Evolutionary conservation across 2,329 filamentous ascomycete genomes (phyloP).

Genomic region (Aspergillus awamori): DNA sequence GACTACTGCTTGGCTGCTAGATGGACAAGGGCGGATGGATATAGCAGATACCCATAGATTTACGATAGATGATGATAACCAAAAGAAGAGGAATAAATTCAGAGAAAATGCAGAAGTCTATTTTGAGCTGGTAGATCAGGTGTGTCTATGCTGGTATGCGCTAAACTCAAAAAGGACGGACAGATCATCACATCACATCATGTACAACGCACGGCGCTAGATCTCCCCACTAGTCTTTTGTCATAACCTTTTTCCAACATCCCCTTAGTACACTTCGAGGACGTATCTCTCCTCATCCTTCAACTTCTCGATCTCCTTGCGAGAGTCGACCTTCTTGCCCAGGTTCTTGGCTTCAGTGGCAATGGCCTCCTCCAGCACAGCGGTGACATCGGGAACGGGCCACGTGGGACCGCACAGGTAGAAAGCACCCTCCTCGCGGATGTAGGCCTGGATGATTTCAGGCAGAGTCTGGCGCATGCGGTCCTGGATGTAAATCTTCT

Average conservation of each 20-base stretch:
- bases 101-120: background rate
- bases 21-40: slow-evolving; percentile 9
- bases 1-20: background rate
- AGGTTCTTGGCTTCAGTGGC: slow-evolving; percentile 68
- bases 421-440: slow-evolving; percentile 85
- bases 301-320: slow-evolving; percentile 92
- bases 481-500: slow-evolving; percentile 99
- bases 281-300: slow-evolving; percentile 96
- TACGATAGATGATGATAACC: slow-evolving; percentile 4
- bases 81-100: background rate
- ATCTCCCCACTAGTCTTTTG: background rate
- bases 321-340: slow-evolving; percentile 77
- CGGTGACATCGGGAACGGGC: slow-evolving; percentile 96
- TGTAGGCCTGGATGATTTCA: slow-evolving; percentile 83
- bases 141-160: slow-evolving; percentile 4
- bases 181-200: slow-evolving; percentile 4
- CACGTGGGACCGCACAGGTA: slow-evolving; percentile 98
- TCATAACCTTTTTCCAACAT: background rate
- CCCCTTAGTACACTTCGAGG: slow-evolving; percentile 83
- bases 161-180: slow-evolving; percentile 2
- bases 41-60: slow-evolving; percentile 23
- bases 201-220: background rate
- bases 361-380: slow-evolving; percentile 91
- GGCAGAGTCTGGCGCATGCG: slow-evolving; percentile 86
- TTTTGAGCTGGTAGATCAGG: background rate